Conservation (phyloP, 495 filamentous ascomycete species). For the Tuber calosporum region DNA sequence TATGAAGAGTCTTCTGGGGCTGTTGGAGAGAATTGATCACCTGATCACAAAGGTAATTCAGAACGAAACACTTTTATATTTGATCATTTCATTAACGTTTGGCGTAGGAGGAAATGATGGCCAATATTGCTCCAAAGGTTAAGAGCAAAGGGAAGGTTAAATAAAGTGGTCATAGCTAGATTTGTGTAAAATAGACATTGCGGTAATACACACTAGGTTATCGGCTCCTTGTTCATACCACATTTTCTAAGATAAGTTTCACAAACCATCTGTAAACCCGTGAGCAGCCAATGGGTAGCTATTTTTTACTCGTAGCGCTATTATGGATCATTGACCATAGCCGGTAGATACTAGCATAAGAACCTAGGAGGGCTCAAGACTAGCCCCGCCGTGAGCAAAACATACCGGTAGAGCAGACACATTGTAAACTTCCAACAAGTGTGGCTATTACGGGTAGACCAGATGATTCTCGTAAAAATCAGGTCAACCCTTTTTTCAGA, state of each 20-base stretch:
- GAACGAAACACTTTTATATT: neutral
- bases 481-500: neutral
- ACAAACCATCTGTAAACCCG: neutral
- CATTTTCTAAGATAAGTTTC: neutral
- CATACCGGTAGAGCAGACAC: neutral
- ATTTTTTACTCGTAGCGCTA: neutral
- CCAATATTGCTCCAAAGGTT: slow-evolving; percentile 67
- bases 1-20: slow-evolving; percentile 91
- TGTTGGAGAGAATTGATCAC: slow-evolving; percentile 92
- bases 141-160: slow-evolving; percentile 44
- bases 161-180: slow-evolving; percentile 12
- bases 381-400: neutral
- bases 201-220: neutral
- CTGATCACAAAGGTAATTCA: slow-evolving; percentile 71
- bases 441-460: neutral
- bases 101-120: slow-evolving; percentile 92
- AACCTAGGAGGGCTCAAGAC: neutral
- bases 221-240: neutral
- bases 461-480: neutral
- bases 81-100: slow-evolving; percentile 11
- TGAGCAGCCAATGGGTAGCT: neutral
- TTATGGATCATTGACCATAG: neutral
- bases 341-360: neutral
- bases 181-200: slow-evolving; percentile 38
- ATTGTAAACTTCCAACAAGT: neutral